Base-by-base conservation (phyloP, 2,329 filamentous ascomycete genomes). In the Chaetomiaceae sp. region DNA sequence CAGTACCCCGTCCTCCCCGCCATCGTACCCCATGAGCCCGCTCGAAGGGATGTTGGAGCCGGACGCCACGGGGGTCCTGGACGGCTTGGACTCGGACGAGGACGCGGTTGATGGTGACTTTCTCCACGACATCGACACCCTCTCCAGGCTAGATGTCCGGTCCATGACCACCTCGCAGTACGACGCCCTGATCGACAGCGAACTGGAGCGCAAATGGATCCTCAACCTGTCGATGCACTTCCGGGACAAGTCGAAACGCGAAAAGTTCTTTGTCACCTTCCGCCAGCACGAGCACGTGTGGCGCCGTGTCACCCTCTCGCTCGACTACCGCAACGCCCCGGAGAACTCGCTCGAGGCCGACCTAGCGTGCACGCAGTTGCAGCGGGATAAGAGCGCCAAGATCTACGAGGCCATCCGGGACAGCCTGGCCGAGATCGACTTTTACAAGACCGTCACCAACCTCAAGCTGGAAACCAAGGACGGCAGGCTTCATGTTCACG, bases 191-290 rank as follows among this genome's bases (percentile, higher is more conserved):
- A 78, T 96, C 58, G 82, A 86, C 57, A 82, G 87, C 56, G 92
- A 97, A 68, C 77, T 96, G 49, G 90, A 96, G 63, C 81, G 77
- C 54, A 85, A 81, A 63, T 99, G 93, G 93, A 97, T 99, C 54
- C 75, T 99, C 60, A 99, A 99, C 64, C 78, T 52, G 54, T 96
- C 90, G 69, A 96, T 99, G 93, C 90, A 96, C 68, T 99, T 96
- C 68, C 83, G 91, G 53, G 93, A 99, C 70, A 85, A 86, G 62
- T 95, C 91, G 12, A 87, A 88, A 61, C 81, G 92, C 38, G 93
- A 99, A 68, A 99, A 99, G 68, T 97, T 97, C 73, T 99, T 97
- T 67, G 85, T 99, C 56, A 97, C 93, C 0, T 99, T 88, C 66
- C 88, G 90, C 42, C 86, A 95, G 66, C 79, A 80, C 42, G 83